These are phyloP conservation scores for Brassica hybrid DNA, from an alignment of 441 rosid species.

Conservation along the genomic window DNA sequence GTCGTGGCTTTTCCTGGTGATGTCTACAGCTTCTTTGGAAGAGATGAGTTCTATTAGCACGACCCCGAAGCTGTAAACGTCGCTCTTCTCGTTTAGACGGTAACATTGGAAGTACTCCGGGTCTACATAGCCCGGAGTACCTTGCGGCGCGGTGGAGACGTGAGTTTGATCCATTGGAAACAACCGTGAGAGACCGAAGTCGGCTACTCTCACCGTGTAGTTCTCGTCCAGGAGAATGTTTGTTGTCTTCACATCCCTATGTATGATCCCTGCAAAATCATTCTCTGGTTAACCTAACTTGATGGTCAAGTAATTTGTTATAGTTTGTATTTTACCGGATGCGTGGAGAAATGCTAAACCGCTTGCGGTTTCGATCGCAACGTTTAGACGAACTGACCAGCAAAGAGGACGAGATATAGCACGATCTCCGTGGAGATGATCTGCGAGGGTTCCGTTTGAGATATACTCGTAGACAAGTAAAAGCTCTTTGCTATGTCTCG, in stretches of 20 bases:
- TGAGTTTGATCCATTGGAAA: neutral
- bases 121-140: neutral
- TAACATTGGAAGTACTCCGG: constrained; percentile 1
- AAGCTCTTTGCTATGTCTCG: neutral
- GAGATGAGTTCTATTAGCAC: neutral
- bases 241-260: constrained; percentile 2
- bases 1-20: neutral
- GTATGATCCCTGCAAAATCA: neutral
- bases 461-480: neutral
- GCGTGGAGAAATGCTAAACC: neutral
- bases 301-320: neutral
- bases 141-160: neutral
- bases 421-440: neutral
- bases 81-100: neutral
- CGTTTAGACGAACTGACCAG: constrained; percentile 1
- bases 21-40: neutral
- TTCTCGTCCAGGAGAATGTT: neutral
- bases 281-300: neutral
- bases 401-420: neutral
- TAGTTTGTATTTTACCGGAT: neutral
- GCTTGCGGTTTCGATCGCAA: neutral
- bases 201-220: neutral
- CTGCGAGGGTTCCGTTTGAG: neutral
- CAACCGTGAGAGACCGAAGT: constrained; percentile 8
- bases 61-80: constrained; percentile 1